phyloP scores from a whole-genome alignment of 345 rosid species.

The Physaria fendleri region DNA sequence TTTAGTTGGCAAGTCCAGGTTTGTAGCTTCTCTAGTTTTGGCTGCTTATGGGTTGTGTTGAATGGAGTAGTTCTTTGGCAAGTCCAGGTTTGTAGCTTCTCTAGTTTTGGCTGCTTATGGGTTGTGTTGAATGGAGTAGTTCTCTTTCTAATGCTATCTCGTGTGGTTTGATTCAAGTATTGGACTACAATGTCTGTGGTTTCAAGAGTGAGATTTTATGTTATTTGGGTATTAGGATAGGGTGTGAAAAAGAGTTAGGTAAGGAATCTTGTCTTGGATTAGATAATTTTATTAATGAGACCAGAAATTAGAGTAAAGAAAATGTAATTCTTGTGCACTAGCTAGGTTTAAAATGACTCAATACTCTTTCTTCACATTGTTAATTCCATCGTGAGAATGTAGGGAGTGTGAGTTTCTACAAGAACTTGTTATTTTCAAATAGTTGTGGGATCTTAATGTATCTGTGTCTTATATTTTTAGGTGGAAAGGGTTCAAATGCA shows the following conservation, averaged over 20 bases:
- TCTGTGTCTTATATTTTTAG: constrained; percentile 28
- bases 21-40: background rate
- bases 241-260: background rate
- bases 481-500: constrained; percentile 70
- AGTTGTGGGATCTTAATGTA: constrained; percentile 5
- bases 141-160: background rate
- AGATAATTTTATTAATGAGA: background rate
- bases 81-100: too few relatives aligned
- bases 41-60: background rate
- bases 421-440: background rate
- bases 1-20: background rate
- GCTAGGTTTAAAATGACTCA: background rate
- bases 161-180: background rate
- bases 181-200: background rate
- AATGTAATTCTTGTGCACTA: background rate
- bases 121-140: background rate
- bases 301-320: background rate
- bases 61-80: background rate
- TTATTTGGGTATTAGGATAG: background rate
- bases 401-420: background rate
- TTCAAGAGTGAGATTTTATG: background rate
- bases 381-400: background rate
- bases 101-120: background rate
- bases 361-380: background rate
- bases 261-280: background rate